phyloP scores from a whole-genome alignment of 2,329 filamentous ascomycete species.

The Ceratocystis colombiana region DNA sequence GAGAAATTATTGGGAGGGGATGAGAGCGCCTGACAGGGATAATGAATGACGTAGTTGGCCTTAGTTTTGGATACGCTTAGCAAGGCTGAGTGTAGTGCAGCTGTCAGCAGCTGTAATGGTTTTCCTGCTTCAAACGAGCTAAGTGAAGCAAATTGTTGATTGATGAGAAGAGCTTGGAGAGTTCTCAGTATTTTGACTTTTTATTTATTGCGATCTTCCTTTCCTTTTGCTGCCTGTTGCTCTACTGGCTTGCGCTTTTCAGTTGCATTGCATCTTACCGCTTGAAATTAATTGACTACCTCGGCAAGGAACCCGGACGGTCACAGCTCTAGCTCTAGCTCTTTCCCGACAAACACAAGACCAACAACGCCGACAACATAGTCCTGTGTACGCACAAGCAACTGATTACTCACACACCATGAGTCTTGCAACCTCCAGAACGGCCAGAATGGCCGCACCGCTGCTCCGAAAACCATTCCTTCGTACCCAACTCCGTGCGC shows the following conservation, averaged over 20 bases:
- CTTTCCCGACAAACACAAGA: not conserved
- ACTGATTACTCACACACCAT: slow-evolving; percentile 11
- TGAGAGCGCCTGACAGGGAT: not conserved
- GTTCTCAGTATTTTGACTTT: not conserved
- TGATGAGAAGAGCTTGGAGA: not conserved
- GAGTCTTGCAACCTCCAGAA: slow-evolving; percentile 22
- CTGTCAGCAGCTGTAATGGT: not conserved
- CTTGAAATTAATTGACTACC: not conserved
- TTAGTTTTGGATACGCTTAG: not conserved
- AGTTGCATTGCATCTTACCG: not conserved
- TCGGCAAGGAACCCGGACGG: not conserved
- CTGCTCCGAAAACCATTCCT: slow-evolving; percentile 10
- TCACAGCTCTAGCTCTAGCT: not conserved
- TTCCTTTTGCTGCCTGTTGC: not conserved
- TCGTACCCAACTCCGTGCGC: slow-evolving; percentile 19
- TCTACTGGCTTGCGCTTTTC: not conserved
- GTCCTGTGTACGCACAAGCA: not conserved
- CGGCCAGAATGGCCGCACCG: slow-evolving; percentile 22
- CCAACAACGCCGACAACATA: slow-evolving; percentile 12
- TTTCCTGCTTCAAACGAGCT: not conserved
- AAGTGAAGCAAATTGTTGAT: not conserved
- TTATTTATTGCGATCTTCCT: not conserved
- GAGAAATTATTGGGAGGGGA: not conserved
- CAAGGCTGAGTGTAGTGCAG: not conserved
- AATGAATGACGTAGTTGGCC: slow-evolving; percentile 16